These are phyloP conservation scores for Auxenochlorella pyrenoidosa DNA, from an alignment of 139 green algal genomes.

Conservation along the genomic window DNA sequence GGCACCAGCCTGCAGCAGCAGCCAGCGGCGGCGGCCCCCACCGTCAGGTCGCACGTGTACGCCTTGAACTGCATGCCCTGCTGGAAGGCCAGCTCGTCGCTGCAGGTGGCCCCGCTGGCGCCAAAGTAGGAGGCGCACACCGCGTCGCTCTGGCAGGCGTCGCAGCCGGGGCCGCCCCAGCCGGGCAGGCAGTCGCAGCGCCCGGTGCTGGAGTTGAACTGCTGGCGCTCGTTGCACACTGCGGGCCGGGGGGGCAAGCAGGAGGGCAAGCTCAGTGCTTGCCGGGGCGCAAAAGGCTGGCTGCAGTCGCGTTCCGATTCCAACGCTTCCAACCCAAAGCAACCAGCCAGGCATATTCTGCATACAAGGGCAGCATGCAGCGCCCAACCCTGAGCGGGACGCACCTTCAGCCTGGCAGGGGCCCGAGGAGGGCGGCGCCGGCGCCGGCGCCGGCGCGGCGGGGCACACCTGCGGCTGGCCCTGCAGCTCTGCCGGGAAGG, in stretches of 20 bases:
- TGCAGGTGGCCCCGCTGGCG: constrained; percentile 49
- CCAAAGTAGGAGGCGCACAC: constrained; percentile 48
- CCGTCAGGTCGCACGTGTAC: constrained; percentile 53
- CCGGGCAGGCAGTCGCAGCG: constrained; percentile 42
- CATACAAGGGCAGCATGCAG: background rate
- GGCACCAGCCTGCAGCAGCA: too few relatives aligned
- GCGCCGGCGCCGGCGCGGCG: background rate
- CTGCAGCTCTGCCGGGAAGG: constrained; percentile 11
- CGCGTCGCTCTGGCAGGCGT: constrained; percentile 46
- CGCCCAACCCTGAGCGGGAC: background rate
- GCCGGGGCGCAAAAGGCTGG: too few relatives aligned
- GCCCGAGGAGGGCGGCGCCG: background rate
- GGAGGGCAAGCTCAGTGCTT: too few relatives aligned
- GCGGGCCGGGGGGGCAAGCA: background rate
- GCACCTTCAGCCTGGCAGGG: constrained; percentile 1
- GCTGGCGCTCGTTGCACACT: constrained; percentile 46
- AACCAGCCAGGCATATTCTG: background rate
- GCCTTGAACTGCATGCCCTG: constrained; percentile 51
- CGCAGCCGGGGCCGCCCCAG: constrained; percentile 54
- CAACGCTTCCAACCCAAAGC: too few relatives aligned
- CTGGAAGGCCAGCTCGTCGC: constrained; percentile 37
- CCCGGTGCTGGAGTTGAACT: constrained; percentile 14
- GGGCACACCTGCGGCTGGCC: constrained; percentile 7
- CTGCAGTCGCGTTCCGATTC: too few relatives aligned
- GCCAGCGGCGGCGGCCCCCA: background rate